phyloP scores from a whole-genome alignment of 495 filamentous ascomycete species.

The Penicillium atrosanguineum region DNA sequence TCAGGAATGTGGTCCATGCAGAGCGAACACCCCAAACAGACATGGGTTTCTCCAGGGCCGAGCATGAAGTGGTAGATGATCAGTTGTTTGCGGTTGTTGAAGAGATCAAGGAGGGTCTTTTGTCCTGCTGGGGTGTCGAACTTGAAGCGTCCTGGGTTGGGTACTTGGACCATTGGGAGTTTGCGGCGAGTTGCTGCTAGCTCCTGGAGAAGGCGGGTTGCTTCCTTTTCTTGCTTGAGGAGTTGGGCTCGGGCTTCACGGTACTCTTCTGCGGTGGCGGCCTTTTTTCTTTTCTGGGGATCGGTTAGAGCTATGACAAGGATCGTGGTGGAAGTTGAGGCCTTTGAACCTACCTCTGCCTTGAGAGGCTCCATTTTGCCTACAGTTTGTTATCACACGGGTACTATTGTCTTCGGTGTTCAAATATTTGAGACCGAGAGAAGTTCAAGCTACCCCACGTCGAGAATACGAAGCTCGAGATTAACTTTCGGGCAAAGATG shows the following conservation, averaged over 20 bases:
- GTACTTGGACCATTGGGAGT: conserved; percentile 39
- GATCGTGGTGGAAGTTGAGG: neutral
- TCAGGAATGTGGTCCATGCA: conserved; percentile 39
- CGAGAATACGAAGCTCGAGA: neutral
- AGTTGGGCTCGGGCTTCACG: conserved; percentile 35
- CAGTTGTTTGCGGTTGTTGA: conserved; percentile 39
- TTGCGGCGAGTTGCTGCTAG: conserved; percentile 30
- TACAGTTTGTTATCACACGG: neutral
- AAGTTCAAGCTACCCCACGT: neutral
- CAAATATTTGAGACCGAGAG: neutral
- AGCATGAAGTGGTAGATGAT: conserved; percentile 52
- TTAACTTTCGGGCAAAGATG: neutral
- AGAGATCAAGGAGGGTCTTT: conserved; percentile 35
- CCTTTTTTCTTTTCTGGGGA: neutral
- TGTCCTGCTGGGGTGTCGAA: conserved; percentile 34
- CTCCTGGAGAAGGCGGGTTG: conserved; percentile 24
- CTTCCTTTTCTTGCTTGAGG: conserved; percentile 40
- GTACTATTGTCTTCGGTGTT: too few relatives aligned
- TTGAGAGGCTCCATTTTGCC: neutral
- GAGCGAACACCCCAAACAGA: conserved; percentile 38
- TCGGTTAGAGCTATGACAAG: too few relatives aligned
- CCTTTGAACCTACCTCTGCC: neutral
- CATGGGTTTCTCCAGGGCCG: conserved; percentile 24
- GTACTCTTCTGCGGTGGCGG: conserved; percentile 30
- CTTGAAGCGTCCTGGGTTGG: conserved; percentile 28